Conservation (phyloP, 805 yeast species). For the Wickerhamomyces silvicola region DNA sequence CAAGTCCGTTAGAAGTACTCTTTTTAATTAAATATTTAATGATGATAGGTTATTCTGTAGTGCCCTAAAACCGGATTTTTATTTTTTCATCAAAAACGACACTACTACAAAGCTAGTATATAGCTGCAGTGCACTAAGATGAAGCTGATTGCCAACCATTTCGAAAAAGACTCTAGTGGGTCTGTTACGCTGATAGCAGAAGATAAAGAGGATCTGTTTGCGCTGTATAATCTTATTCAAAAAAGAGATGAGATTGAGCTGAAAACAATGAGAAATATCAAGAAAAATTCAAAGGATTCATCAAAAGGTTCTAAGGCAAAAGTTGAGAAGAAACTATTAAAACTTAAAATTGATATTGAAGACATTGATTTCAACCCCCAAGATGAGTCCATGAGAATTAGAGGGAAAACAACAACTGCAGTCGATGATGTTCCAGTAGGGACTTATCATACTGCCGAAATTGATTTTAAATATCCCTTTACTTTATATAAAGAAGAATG, state of each 20-base stretch:
- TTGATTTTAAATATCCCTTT: slow-evolving; percentile 63
- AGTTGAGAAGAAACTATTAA: slow-evolving; percentile 51
- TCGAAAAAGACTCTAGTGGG: slow-evolving; percentile 60
- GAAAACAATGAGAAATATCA: slow-evolving; percentile 61
- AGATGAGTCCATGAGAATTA: slow-evolving; percentile 68
- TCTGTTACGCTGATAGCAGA: slow-evolving; percentile 65
- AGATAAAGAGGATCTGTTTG: slow-evolving; percentile 91
- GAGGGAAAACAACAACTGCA: slow-evolving; percentile 65
- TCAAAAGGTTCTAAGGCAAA: slow-evolving; percentile 24
- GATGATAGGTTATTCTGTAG: too few relatives aligned
- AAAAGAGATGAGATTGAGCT: slow-evolving; percentile 70
- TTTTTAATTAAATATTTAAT: too few relatives aligned
- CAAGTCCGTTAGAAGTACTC: slow-evolving; percentile 68
- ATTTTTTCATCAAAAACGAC: not conserved
- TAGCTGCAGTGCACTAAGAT: slow-evolving; percentile 23
- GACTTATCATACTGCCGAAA: slow-evolving; percentile 81
- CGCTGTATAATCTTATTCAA: slow-evolving; percentile 71
- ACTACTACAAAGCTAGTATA: not conserved
- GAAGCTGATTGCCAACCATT: slow-evolving; percentile 47
- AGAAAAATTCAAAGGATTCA: slow-evolving; percentile 26
- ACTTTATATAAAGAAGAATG: slow-evolving; percentile 69
- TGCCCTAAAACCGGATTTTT: not conserved
- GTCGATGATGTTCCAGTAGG: slow-evolving; percentile 77
- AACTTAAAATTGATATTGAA: slow-evolving; percentile 54
- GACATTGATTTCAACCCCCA: slow-evolving; percentile 73